phyloP scores from a whole-genome alignment of 1,284 basidiomycete species.

The Cerioporus squamosus region DNA sequence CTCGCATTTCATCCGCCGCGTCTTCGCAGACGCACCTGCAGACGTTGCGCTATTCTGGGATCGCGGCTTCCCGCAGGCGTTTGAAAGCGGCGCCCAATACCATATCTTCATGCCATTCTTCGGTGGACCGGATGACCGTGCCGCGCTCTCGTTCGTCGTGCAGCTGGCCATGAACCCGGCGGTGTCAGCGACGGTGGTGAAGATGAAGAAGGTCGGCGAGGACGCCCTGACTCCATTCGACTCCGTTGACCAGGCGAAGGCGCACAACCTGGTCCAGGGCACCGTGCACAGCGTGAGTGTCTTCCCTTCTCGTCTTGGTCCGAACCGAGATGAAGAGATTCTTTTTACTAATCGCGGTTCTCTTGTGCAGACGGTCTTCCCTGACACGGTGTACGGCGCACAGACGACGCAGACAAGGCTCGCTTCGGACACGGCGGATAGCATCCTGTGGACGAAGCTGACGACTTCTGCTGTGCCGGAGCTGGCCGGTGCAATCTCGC shows the following conservation, averaged over 20 bases:
- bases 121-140: conserved; percentile 90
- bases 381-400: conserved; percentile 72
- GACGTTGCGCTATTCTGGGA: conserved; percentile 89
- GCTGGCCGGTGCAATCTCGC: conserved; percentile 49
- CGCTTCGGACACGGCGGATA: conserved; percentile 77
- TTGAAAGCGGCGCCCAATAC: conserved; percentile 40
- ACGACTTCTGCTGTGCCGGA: conserved; percentile 36
- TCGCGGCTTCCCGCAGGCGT: conserved; percentile 41
- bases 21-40: conserved; percentile 68
- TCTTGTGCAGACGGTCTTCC: conserved; percentile 47
- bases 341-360: neutral
- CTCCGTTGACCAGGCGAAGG: conserved; percentile 39
- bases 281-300: conserved; percentile 11
- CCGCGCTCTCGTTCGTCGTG: conserved; percentile 78
- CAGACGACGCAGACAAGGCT: conserved; percentile 65
- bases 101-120: conserved; percentile 90
- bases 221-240: conserved; percentile 36
- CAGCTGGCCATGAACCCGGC: conserved; percentile 74
- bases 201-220: conserved; percentile 52
- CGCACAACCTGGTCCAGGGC: conserved; percentile 7
- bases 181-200: conserved; percentile 73
- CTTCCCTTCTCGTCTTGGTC: no score
- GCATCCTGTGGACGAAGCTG: conserved; percentile 66
- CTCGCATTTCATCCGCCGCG: conserved; percentile 79
- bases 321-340: neutral